Evolutionary conservation across 768 basidiomycete genomes (phyloP).

Genomic region (Lactifluus hygrophoroides): DNA sequence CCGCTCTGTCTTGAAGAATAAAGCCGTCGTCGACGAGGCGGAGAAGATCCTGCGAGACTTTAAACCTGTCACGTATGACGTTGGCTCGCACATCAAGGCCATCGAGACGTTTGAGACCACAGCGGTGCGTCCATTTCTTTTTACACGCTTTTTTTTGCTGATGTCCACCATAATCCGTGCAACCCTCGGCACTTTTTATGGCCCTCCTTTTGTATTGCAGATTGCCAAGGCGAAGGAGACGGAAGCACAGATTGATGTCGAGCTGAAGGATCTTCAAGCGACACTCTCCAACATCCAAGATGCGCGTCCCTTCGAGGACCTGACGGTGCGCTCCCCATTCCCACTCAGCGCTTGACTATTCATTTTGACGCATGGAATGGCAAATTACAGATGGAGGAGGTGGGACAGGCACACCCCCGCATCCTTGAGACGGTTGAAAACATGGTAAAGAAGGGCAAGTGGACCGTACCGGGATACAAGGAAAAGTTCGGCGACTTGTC

Average conservation of each 20-base stretch:
- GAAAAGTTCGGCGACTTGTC: constrained; percentile 96
- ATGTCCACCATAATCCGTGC: neutral
- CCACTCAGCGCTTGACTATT: neutral
- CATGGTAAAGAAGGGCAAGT: constrained; percentile 97
- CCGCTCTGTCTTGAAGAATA: constrained; percentile 87
- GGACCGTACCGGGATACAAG: constrained; percentile 94
- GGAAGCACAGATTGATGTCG: constrained; percentile 79
- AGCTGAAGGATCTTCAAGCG: constrained; percentile 83
- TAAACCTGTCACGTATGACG: constrained; percentile 94
- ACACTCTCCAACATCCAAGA: constrained; percentile 97
- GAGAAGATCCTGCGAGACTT: constrained; percentile 84
- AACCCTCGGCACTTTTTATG: neutral
- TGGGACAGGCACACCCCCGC: constrained; percentile 87
- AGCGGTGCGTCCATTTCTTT: constrained; percentile 54
- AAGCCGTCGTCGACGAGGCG: constrained; percentile 82
- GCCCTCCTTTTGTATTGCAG: constrained; percentile 32
- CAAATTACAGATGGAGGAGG: constrained; percentile 64
- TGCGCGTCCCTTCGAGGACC: constrained; percentile 93
- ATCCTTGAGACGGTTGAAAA: constrained; percentile 84
- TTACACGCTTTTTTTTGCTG: neutral
- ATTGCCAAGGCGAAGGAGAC: constrained; percentile 86
- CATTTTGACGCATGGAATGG: neutral
- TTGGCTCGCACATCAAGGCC: constrained; percentile 79
- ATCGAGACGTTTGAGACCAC: constrained; percentile 96
- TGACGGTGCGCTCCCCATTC: constrained; percentile 56